Conservation (phyloP, 495 filamentous ascomycete genomes). For the Penicillium nucicola region DNA sequence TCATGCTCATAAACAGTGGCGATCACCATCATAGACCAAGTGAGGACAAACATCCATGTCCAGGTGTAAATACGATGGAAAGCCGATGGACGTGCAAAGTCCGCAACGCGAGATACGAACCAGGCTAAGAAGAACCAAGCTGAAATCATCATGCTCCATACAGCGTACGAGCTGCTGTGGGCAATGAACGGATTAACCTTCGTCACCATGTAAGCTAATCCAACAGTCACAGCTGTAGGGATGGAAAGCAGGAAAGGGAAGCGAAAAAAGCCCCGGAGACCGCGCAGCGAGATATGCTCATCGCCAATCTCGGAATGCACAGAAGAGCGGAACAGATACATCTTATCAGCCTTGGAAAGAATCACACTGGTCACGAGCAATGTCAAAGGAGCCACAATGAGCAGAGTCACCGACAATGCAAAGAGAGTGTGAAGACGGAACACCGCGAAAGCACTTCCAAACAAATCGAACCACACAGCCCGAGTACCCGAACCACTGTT, state of each 20-base stretch:
- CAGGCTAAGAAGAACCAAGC: slow-evolving; percentile 78
- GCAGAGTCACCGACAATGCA: slow-evolving; percentile 76
- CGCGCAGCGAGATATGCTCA: slow-evolving; percentile 62
- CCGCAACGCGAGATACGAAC: slow-evolving; percentile 78
- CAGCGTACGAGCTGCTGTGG: slow-evolving; percentile 80
- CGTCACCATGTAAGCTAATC: slow-evolving; percentile 67
- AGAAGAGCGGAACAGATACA: slow-evolving; percentile 74
- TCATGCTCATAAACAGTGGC: slow-evolving; percentile 72
- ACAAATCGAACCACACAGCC: slow-evolving; percentile 93
- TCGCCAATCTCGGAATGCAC: slow-evolving; percentile 55
- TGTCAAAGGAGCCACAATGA: slow-evolving; percentile 71
- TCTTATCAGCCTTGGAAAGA: slow-evolving; percentile 65
- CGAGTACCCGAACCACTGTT: slow-evolving; percentile 63
- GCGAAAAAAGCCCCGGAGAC: slow-evolving; percentile 77
- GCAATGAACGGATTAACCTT: slow-evolving; percentile 86
- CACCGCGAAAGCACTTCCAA: slow-evolving; percentile 76
- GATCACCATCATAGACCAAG: slow-evolving; percentile 69
- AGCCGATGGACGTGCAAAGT: slow-evolving; percentile 80
- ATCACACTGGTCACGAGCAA: slow-evolving; percentile 65
- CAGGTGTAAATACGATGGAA: slow-evolving; percentile 77
- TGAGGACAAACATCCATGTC: slow-evolving; percentile 76
- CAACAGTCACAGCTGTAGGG: slow-evolving; percentile 67
- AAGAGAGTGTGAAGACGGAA: slow-evolving; percentile 80
- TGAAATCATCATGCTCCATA: slow-evolving; percentile 83
- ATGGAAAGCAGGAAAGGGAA: slow-evolving; percentile 74